Base-by-base conservation (phyloP, 1,284 basidiomycete species). In the Ustilago loliicola region DNA sequence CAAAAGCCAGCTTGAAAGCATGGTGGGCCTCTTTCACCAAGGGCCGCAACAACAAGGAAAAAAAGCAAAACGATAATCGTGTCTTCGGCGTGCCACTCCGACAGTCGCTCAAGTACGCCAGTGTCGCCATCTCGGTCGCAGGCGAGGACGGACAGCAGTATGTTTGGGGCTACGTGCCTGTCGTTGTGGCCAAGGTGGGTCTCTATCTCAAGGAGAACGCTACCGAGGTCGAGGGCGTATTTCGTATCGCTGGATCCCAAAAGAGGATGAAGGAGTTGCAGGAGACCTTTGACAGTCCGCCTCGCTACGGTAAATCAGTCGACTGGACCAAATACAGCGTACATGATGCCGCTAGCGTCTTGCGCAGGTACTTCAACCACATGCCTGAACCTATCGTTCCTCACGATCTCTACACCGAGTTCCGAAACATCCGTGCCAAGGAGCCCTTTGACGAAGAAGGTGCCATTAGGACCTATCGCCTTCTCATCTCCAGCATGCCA, bases 261-360 rank as follows among this genome's bases (percentile, higher is more conserved):
- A 97, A 94, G 87, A 92, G 96, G 52, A 99, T 98, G 94, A 92
- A 94, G 64, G 95, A 98, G 54, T 90, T 99, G 19, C 96, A 98
- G 86, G 91, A 92, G 7, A 89, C 91, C 23, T 99, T 99, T 83
- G 96, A 99, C 86, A 88, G 90, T 34, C 93, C 94, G 23, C 95
- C 96, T 68, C 90, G 92, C 84, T 98, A 95, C 83, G 97, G 96
- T 73, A 96, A 96, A 87, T 91, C 92, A 66, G 89, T 99, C 36
- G 93, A 96, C 81, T 98, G 96, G 95, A 91, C 93, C 80, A 89
- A 90, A 23, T 98, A 93, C 87, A 97, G 93, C 36, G 91, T 95
- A 2, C 96, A 99, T 87, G 96, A 99, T 86, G 95, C 97, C 56
- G 96, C 96, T 21, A 96, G 94, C 81, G 94, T 99, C 60, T 94